Base-by-base conservation (phyloP, 1,284 basidiomycete species). In the Flammula alnicola region DNA sequence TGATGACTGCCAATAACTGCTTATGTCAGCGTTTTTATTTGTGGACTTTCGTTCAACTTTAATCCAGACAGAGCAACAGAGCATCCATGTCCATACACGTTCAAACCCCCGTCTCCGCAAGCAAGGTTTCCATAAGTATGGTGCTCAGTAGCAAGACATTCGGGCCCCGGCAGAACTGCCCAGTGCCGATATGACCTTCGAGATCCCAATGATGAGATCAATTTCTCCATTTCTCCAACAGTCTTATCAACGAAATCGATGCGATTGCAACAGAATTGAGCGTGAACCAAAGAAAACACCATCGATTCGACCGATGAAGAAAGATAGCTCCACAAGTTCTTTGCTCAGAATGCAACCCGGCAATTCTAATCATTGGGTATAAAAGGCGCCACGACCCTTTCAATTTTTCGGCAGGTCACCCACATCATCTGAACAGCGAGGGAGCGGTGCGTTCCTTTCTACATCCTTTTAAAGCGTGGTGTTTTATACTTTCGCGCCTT, bases 261-360 rank as follows among this genome's bases (percentile, higher is more conserved):
- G 48, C 43, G 23, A 45, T 42, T 40, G n/a, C n/a, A n/a, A n/a
- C n/a, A n/a, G n/a, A n/a, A n/a, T 56, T 49, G 51, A 45, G 32
- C 46, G 35, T 48, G 49, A 30, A 38, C 32, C 33, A 29, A 54
- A 43, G 38, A 41, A 36, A 50, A 41, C 37, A 42, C 44, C 49
- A 59, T 56, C 49, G 63, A 63, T 62, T 57, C 49, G 63, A 66
- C 60, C 49, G 63, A 63, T 61, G 59, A 50, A 54, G 52, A 56
- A 49, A 46, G 48, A 48, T 53, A 47, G 44, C 47, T 35, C 47
- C 46, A 47, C 44, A 44, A 32, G 22, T 32, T 16, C 39, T 35
- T 25, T 39, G 29, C 25, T 39, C 25, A 27, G 20, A 7, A 33
- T n/a, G n/a, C 27, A 30, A n/a, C 27, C 7, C 27, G n/a, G 30